A percentile compares a stretch with the other conserved stretches of the same genome.
phyloP scores from a whole-genome alignment of 345 rosid species.

The Gossypium arboreum region DNA sequence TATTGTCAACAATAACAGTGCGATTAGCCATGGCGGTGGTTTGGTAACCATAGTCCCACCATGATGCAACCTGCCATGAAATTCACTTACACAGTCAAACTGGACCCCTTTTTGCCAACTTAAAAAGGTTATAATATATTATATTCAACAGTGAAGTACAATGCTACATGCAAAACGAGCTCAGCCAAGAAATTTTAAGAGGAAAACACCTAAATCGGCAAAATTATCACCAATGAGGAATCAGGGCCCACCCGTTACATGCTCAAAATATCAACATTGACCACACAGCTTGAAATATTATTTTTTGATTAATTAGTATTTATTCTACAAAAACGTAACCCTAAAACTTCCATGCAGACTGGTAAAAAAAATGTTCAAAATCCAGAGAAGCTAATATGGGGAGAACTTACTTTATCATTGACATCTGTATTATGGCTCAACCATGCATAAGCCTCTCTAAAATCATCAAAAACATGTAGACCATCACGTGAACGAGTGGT shows the following conservation, averaged over 20 bases:
- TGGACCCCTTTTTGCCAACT: background rate
- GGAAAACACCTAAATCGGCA: background rate
- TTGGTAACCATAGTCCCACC: constrained; percentile 99
- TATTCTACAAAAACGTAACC: background rate
- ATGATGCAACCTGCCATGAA: constrained; percentile 84
- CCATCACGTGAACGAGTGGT: constrained; percentile 75
- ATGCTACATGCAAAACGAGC: background rate
- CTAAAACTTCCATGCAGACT: background rate
- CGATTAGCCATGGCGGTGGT: constrained; percentile 99
- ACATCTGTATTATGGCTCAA: constrained; percentile 93
- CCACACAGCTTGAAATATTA: background rate
- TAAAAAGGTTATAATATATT: background rate
- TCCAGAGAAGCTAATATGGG: background rate
- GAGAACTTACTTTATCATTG: constrained; percentile 81
- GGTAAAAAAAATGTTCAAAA: background rate
- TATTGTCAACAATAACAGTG: constrained; percentile 96
- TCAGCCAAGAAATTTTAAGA: background rate
- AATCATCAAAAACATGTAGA: constrained; percentile 95
- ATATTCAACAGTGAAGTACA: background rate
- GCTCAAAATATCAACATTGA: background rate
- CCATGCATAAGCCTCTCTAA: constrained; percentile 98
- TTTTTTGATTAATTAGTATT: background rate
- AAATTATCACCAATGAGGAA: background rate
- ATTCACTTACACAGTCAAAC: constrained; percentile 2
- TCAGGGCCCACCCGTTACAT: background rate